A percentile compares a stretch with the other conserved stretches of the same genome.
Evolutionary conservation across 1,139 yeast species (phyloP).

Genomic region (Casaregolazyma lundiana): DNA sequence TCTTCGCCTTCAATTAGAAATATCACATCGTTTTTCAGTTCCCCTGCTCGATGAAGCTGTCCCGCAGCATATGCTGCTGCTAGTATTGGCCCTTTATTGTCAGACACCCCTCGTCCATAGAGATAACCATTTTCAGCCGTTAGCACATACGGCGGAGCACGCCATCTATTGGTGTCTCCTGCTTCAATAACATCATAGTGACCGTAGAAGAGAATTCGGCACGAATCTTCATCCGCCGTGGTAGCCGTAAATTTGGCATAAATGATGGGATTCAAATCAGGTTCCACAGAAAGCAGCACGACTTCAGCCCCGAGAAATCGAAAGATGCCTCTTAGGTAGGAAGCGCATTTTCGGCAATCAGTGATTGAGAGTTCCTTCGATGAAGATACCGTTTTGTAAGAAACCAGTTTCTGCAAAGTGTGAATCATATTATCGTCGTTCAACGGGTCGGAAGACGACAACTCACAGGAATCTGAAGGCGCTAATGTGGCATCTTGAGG

Average conservation of each 20-base stretch:
- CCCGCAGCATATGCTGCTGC: conserved; percentile 89
- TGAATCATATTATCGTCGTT: conserved; percentile 61
- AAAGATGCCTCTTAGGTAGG: conserved; percentile 59
- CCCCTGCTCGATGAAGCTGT: conserved; percentile 50
- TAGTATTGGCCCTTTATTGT: conserved; percentile 90
- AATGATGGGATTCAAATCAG: conserved; percentile 77
- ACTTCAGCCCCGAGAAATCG: conserved; percentile 72
- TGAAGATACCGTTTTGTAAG: conserved; percentile 74
- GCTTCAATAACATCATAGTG: conserved; percentile 91
- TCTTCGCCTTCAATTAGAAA: conserved; percentile 94
- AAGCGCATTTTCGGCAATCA: conserved; percentile 86
- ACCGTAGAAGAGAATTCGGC: conserved; percentile 73
- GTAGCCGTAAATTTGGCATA: conserved; percentile 58
- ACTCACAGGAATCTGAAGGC: neutral
- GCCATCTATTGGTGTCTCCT: conserved; percentile 59
- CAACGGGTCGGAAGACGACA: conserved; percentile 11
- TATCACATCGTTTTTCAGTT: conserved; percentile 66
- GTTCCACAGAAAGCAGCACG: conserved; percentile 62
- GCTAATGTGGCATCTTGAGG: neutral
- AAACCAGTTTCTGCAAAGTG: conserved; percentile 56
- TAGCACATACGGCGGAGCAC: conserved; percentile 70
- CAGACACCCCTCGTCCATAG: conserved; percentile 90
- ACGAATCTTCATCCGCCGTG: neutral
- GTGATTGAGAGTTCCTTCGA: conserved; percentile 61
- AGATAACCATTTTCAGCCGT: conserved; percentile 79